A percentile compares a stretch with the other conserved stretches of the same genome.
Conservation (phyloP, 2,329 filamentous ascomycete species). For the Didymella arachidicola region DNA sequence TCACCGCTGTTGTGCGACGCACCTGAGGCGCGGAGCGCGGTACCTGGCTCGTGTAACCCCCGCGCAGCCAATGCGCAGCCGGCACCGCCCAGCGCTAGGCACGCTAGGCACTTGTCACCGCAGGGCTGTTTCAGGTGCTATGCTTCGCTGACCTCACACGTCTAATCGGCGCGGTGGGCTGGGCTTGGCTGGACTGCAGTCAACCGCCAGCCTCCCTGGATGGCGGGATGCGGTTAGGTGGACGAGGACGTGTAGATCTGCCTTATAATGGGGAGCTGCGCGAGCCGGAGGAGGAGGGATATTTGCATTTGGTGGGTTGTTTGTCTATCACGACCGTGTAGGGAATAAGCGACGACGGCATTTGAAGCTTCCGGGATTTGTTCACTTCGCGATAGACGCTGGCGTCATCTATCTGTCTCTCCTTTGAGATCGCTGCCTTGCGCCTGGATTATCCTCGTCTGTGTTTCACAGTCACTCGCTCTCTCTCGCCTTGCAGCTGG, state of each 20-base stretch:
- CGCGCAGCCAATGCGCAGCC: conserved; percentile 25
- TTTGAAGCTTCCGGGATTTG: conserved; percentile 9
- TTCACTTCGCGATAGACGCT: conserved; percentile 16
- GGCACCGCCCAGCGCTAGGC: conserved; percentile 5
- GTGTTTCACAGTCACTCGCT: conserved; percentile 33
- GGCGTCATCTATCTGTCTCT: conserved; percentile 24
- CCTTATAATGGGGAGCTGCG: conserved; percentile 29
- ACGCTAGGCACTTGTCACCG: background rate
- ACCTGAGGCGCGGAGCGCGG: conserved; percentile 28
- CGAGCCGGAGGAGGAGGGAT: conserved; percentile 1
- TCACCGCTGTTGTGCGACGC: conserved; percentile 22
- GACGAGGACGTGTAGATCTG: conserved; percentile 32
- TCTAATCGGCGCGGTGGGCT: conserved; percentile 24
- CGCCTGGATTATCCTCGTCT: conserved; percentile 25
- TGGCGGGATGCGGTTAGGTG: conserved; percentile 7
- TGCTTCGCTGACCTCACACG: conserved; percentile 22
- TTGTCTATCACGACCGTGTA: conserved; percentile 16
- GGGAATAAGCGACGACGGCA: conserved; percentile 16
- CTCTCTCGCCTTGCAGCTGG: conserved; percentile 39
- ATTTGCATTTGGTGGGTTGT: background rate
- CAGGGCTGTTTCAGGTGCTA: conserved; percentile 34
- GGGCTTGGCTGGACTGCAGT: conserved; percentile 10
- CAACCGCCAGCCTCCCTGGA: conserved; percentile 22
- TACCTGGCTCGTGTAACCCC: conserved; percentile 22
- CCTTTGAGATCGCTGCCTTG: conserved; percentile 35